Base-by-base conservation (phyloP, 2,329 filamentous ascomycete species). In the Sclerotiophoma versabilis region DNA sequence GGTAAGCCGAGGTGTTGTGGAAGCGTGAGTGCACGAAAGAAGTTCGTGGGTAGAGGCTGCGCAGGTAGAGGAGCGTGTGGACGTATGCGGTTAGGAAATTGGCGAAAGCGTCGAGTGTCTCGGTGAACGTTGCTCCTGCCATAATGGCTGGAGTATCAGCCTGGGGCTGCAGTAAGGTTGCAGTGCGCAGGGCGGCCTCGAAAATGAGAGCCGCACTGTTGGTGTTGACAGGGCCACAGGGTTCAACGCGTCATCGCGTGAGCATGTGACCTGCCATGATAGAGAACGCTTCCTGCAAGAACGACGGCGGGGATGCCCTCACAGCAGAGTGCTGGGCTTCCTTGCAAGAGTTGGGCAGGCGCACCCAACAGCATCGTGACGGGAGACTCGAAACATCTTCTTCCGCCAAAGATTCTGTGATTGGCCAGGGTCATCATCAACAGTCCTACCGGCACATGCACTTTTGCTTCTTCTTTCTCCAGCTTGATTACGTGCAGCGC, bases 41-140 rank as follows among this genome's bases (percentile, higher is more conserved):
- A 23, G 84, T 77, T 42, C 79, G 75, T 0, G 93, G 92, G 75
- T 97, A 97, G 68, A 96, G 85, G 55, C 77, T 76, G 64, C 93
- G 90, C 68, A 95, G 87, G 79, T 87, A 93, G 63, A 96, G 85
- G 66, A 97, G 87, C 54, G 91, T 91, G 80, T 97, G 93, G 60
- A 93, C 85, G 65, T 90, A 85, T 58, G 93, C 86, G 57, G 87
- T 90, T 50, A 96, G 84, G 77, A 96, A 96, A 69, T 87, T 85
- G 58, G 84, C 85, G 76, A 96, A 93, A 45, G 87, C 84, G 52
- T 81, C 77, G 60, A 93, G 83, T 62, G 93, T 84, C 46, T 64
- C 57, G 58, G 65, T 60, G 58, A 72, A 74, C 45, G 71, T 72
- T 14, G 64, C 56, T 4, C 48, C 57, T 26, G 42, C 27, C 42